Conservation (phyloP, 2,329 filamentous ascomycete species). For the Penicillium brasilianum region DNA sequence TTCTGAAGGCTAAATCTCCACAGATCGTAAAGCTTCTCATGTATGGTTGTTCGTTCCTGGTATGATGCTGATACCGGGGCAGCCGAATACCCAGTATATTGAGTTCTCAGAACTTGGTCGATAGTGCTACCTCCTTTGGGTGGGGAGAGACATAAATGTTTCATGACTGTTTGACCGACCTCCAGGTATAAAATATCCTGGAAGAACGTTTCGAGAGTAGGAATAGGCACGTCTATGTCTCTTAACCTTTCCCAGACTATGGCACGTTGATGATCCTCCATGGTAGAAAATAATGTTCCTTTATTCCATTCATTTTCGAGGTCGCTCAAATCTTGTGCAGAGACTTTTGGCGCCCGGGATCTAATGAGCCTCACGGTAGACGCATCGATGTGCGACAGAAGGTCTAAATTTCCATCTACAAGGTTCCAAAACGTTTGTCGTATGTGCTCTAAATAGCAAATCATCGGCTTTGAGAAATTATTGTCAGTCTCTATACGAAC, state of each 20-base stretch:
- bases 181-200: constrained; percentile 18
- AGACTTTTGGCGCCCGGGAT: constrained; percentile 1
- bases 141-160: constrained; percentile 5
- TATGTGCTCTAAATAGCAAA: neutral
- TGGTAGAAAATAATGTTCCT: neutral
- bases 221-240: constrained; percentile 4
- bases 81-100: neutral
- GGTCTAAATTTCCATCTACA: constrained; percentile 3
- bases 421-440: neutral
- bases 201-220: constrained; percentile 17
- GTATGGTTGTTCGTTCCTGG: neutral
- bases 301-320: neutral
- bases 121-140: constrained; percentile 8
- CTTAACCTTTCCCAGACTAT: neutral
- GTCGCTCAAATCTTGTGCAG: constrained; percentile 1
- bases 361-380: constrained; percentile 2
- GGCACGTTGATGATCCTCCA: neutral
- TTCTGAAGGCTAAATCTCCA: neutral
- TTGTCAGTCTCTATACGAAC: neutral
- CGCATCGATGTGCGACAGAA: constrained; percentile 2
- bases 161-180: constrained; percentile 11
- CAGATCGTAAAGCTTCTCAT: neutral
- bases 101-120: constrained; percentile 4
- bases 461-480: neutral
- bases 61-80: neutral